phyloP scores from a whole-genome alignment of 2,329 filamentous ascomycete genomes.

The Penicillium sp. region DNA sequence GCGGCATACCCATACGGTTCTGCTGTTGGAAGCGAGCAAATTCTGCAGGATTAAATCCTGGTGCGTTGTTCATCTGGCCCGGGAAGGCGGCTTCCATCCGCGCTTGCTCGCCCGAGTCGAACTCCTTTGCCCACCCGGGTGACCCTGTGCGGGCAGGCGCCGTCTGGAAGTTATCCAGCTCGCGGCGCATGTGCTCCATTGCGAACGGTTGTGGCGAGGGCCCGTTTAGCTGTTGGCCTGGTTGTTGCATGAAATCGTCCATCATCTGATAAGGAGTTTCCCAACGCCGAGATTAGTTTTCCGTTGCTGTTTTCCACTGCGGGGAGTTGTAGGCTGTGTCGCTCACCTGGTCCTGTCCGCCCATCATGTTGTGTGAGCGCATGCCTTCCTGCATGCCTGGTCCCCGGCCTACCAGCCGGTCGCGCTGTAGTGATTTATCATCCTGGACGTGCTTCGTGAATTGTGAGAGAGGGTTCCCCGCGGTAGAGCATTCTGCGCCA shows the following conservation, averaged over 20 bases:
- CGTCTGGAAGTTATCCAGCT: conserved; percentile 55
- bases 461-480: conserved; percentile 91
- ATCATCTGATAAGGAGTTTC: conserved; percentile 64
- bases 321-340: not conserved
- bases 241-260: conserved; percentile 86
- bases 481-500: conserved; percentile 94
- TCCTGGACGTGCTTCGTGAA: conserved; percentile 96
- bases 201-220: conserved; percentile 58
- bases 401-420: conserved; percentile 75
- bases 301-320: not conserved
- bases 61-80: conserved; percentile 48
- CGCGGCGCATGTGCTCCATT: conserved; percentile 65
- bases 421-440: conserved; percentile 90
- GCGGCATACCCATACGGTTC: conserved; percentile 57
- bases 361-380: conserved; percentile 66
- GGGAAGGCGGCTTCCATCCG: conserved; percentile 71
- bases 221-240: conserved; percentile 56
- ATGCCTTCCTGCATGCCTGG: conserved; percentile 73
- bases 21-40: conserved; percentile 83
- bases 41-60: conserved; percentile 75
- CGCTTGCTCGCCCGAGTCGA: conserved; percentile 60
- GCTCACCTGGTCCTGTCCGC: conserved; percentile 68
- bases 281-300: conserved; percentile 26
- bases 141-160: conserved; percentile 52
- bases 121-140: conserved; percentile 63